Base-by-base conservation (phyloP, 768 basidiomycete genomes). In the Termitomyces sp. region DNA sequence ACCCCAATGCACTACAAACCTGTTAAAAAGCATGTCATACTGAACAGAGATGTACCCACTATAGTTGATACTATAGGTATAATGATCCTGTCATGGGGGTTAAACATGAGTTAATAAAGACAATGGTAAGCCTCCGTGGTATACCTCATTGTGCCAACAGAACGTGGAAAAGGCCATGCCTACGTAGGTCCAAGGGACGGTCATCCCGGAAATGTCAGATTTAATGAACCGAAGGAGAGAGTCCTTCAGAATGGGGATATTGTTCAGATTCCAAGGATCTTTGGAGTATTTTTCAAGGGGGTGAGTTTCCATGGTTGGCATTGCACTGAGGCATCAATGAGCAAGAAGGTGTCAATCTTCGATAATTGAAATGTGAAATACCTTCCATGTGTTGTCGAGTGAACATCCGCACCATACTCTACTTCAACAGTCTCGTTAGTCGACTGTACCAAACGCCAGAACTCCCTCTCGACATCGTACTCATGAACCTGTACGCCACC, bases 91-190 rank as follows among this genome's bases (percentile, higher is more conserved):
- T 12, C n/a, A 33, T 45, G 27, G 29, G 10, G 9, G 25, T 38
- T 49, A 7, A 4, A 38, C 16, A 36, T 49, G n/a, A 49, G 35
- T 49, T 5, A 25, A 7, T 3, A 27, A 16, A 36, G n/a, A 23
- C n/a, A 18, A 38, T n/a, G 15, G 22, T 29, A 13, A 43, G 18
- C 23, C 5, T 53, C 22, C 12, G 25, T 35, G 43, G 2, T 38
- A 53, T 63, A 90, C 91, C 83, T 94, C 95, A 65, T 99, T 99
- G 73, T 99, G 97, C 97, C 97, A 99, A 68, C 96, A 98, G 71
- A 99, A 99, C 3, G 97, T 96, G 13, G 95, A 96, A 69, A 99
- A 99, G 16, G 94, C 79, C 96, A 98, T 98, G 44, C 97, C 97
- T 57, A 98, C 93, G 69, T 99, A 99, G 35, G 92, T 97, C 95